phyloP scores from a whole-genome alignment of 768 basidiomycete species.

The Naganishia onofrii region DNA sequence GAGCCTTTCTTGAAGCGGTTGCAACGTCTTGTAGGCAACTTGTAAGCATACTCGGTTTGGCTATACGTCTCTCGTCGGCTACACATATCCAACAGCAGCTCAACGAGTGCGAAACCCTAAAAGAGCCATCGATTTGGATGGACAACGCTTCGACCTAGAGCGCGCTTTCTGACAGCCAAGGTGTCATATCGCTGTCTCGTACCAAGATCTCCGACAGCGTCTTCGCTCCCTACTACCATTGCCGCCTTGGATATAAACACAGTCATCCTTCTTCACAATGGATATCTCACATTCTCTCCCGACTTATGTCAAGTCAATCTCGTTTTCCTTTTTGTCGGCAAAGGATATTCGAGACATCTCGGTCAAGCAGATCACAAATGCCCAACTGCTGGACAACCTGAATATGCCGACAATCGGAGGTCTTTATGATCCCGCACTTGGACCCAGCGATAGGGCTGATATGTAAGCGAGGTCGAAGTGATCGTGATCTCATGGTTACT shows the following conservation, averaged over 20 bases:
- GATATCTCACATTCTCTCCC: constrained; percentile 86
- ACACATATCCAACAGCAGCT: not conserved
- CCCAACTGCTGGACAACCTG: constrained; percentile 85
- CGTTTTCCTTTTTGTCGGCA: constrained; percentile 87
- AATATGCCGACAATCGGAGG: constrained; percentile 88
- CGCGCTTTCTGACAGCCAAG: constrained; percentile 19
- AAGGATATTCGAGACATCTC: constrained; percentile 87
- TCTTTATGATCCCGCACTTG: constrained; percentile 91
- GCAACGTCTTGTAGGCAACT: not conserved
- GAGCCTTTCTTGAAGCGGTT: not conserved
- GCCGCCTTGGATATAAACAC: not conserved
- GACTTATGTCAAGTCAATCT: constrained; percentile 76
- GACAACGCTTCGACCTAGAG: constrained; percentile 10
- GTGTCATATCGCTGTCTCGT: constrained; percentile 17
- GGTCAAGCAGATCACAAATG: constrained; percentile 96
- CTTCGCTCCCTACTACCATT: not conserved
- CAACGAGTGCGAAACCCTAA: constrained; percentile 1
- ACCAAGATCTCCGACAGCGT: not conserved
- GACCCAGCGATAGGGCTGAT: constrained; percentile 81
- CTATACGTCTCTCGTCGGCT: not conserved
- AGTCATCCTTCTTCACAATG: constrained; percentile 54
- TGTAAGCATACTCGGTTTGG: not conserved
- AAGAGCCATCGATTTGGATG: constrained; percentile 25
- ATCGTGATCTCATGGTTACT: not conserved
- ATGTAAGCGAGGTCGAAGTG: constrained; percentile 63